Base-by-base conservation (phyloP, 768 basidiomycete species). In the Tylopilus cervinicoccineus region DNA sequence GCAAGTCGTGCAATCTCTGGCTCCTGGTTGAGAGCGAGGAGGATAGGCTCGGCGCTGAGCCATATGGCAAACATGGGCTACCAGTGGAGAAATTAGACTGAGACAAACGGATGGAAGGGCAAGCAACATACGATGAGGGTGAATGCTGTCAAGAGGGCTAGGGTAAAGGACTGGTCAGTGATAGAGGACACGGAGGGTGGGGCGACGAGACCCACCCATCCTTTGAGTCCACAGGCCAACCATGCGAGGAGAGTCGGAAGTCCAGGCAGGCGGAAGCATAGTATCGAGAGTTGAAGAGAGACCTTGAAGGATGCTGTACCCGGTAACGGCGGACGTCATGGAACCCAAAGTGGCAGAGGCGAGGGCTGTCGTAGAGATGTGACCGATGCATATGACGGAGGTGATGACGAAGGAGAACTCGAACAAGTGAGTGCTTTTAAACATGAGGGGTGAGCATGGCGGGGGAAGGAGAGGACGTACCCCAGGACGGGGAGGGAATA, bases 211-310 rank as follows among this genome's bases (percentile, higher is more conserved):
- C 84, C 38, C 54, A 87, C 86, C 72, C 88, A 91, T 93, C 54
- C 93, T 74, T 65, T 94, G 92, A 9, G 86, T 69, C 93, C 93
- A 95, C 8, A 95, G 74, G 7, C 93, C 93, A 11, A 97, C 90
- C 11, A 91, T 75, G 14, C 84, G 70, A 0, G 93, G 95, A 26
- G 85, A 82, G 1, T 83, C 62, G 4, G 92, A 93, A 0, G 96
- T 94, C 93, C 90, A 99, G 14, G 95, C 93, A 32, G 90, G 82
- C 1, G 96, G 95, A 9, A 97, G 80, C 58, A 99, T 78, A 0
- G 94, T 94, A 65, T 99, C 96, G 17, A 99, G 80, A 0, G 91
- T 84, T 41, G 86, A 88, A 8, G 81, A 72, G 46, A 95, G 80
- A 17, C 92, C 92, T 54, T 87, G 86, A 6, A 93, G 71, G 46